Evolutionary conservation across 306 rosid genomes (phyloP).

Genomic region (Geum urbanum): DNA sequence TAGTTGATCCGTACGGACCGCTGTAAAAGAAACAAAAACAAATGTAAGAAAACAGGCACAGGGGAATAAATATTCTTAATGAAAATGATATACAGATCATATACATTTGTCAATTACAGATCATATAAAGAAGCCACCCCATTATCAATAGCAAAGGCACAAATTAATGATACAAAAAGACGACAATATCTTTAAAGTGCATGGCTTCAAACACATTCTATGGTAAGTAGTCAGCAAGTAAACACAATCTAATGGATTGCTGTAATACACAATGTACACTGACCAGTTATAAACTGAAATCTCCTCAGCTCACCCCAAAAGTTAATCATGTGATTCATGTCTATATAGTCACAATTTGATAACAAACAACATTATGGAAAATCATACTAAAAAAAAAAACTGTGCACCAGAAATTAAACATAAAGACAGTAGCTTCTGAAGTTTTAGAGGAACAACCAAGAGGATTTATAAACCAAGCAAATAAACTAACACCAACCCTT

Average conservation of each 20-base stretch:
- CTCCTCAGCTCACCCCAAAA: neutral
- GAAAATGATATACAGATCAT: neutral
- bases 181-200: neutral
- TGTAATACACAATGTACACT: too few relatives aligned
- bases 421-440: too few relatives aligned
- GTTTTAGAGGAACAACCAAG: too few relatives aligned
- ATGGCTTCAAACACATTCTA: too few relatives aligned
- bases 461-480: neutral
- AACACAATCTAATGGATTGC: neutral
- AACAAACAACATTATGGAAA: neutral
- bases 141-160: neutral
- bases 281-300: neutral
- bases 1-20: slow-evolving; percentile 45
- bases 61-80: neutral
- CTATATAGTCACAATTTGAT: neutral
- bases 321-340: neutral
- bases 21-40: slow-evolving; percentile 33
- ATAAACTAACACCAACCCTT: too few relatives aligned
- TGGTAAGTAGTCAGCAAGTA: neutral
- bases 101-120: neutral
- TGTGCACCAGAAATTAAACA: neutral
- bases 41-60: neutral
- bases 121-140: neutral
- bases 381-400: neutral
- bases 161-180: neutral